phyloP scores from a whole-genome alignment of 2,329 filamentous ascomycete species.

The Calonectria hawksworthii region DNA sequence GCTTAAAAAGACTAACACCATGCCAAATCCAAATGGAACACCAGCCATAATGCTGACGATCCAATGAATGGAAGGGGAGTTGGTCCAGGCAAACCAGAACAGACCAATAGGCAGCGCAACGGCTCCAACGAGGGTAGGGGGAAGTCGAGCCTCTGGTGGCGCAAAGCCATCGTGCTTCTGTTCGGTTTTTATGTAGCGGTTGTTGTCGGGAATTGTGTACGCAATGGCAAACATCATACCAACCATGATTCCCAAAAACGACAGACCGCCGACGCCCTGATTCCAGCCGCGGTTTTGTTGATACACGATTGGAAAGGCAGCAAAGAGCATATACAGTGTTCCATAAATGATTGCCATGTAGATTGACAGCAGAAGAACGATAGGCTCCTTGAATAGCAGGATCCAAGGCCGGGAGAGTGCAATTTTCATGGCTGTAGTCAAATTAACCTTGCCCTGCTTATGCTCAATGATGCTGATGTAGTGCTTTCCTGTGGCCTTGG shows the following conservation, averaged over 20 bases:
- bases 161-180: not conserved
- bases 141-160: not conserved
- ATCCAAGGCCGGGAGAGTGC: not conserved
- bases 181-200: not conserved
- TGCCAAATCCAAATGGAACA: slow-evolving; percentile 1
- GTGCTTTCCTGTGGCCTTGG: not conserved
- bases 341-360: slow-evolving; percentile 13
- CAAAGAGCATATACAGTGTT: slow-evolving; percentile 8
- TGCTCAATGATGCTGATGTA: slow-evolving; percentile 4
- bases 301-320: slow-evolving; percentile 1
- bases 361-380: not conserved
- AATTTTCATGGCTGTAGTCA: not conserved
- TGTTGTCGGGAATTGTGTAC: not conserved
- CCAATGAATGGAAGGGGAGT: slow-evolving; percentile 3
- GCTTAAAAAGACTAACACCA: slow-evolving; percentile 4
- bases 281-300: slow-evolving; percentile 3
- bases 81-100: slow-evolving; percentile 9
- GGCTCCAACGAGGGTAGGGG: not conserved
- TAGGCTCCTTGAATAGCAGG: slow-evolving; percentile 6
- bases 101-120: not conserved
- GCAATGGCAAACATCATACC: not conserved
- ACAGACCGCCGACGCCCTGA: not conserved
- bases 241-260: slow-evolving; percentile 6
- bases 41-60: slow-evolving; percentile 10
- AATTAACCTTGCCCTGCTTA: not conserved